Percentiles rank a stretch among this genome's conserved stretches.
Evolutionary conservation across 352 stramenopile genomes (phyloP).

Genomic region (Phytophthora melonis): DNA sequence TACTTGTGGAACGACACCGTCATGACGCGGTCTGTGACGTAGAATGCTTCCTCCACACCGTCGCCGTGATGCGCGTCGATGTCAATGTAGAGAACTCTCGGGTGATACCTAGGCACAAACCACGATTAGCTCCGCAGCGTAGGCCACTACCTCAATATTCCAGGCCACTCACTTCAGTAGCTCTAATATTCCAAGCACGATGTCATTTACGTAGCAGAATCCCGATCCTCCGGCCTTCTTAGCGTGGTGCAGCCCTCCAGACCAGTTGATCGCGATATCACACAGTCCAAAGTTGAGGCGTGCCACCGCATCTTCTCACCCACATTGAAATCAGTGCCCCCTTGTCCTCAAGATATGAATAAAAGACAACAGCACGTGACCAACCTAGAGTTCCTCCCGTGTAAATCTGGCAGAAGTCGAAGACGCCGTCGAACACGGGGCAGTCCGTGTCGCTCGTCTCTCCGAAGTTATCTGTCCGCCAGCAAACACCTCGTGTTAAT

Average conservation of each 20-base stretch:
- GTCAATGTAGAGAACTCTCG: conserved; percentile 98
- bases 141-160: conserved; percentile 91
- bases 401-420: conserved; percentile 98
- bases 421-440: conserved; percentile 98
- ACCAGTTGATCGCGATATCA: conserved; percentile 99
- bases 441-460: conserved; percentile 95
- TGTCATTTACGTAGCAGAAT: conserved; percentile 99
- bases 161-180: conserved; percentile 92
- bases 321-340: background rate
- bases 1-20: conserved; percentile 99
- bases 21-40: conserved; percentile 97
- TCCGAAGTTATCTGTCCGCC: conserved; percentile 92
- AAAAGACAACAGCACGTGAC: background rate
- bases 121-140: conserved; percentile 79
- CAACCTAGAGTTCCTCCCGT: conserved; percentile 93
- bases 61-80: conserved; percentile 99
- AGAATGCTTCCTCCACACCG: conserved; percentile 98
- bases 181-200: conserved; percentile 98
- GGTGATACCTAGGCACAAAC: conserved; percentile 95
- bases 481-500: background rate
- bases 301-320: conserved; percentile 91
- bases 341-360: too few species aligned
- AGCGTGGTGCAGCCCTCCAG: conserved; percentile 97
- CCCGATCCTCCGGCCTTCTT: conserved; percentile 96
- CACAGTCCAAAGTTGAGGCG: conserved; percentile 96